These are phyloP conservation scores for Canavalia ensiformis DNA, from an alignment of 306 rosid species.

Conservation along the genomic window DNA sequence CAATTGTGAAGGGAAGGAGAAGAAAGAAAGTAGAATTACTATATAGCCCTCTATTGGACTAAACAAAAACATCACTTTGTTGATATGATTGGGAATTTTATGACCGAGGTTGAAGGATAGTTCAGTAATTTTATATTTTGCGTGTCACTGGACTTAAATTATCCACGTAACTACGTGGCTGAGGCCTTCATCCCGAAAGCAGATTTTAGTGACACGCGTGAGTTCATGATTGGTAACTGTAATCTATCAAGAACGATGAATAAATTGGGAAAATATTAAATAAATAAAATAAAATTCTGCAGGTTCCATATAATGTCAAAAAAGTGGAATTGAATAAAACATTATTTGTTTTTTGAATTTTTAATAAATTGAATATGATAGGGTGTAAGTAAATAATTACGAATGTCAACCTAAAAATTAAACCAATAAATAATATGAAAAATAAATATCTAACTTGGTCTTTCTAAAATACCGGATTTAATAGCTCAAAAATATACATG, in stretches of 20 bases:
- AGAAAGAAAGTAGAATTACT: slow-evolving; percentile 39
- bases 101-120: slow-evolving; percentile 29
- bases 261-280: neutral
- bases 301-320: neutral
- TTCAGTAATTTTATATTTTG: neutral
- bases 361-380: neutral
- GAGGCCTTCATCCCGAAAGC: slow-evolving; percentile 47
- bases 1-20: slow-evolving; percentile 51
- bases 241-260: neutral
- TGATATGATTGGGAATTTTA: neutral
- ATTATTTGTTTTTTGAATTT: neutral
- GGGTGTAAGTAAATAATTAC: neutral
- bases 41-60: slow-evolving; percentile 47
- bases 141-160: slow-evolving; percentile 26
- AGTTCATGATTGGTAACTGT: slow-evolving; percentile 27
- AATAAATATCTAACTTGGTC: neutral
- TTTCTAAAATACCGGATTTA: neutral
- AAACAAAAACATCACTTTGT: too few relatives aligned
- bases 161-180: slow-evolving; percentile 58
- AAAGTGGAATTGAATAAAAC: neutral
- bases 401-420: neutral
- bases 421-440: neutral
- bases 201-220: slow-evolving; percentile 54
- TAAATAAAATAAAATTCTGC: neutral
- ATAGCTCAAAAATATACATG: neutral